Evolutionary conservation across 129 eudicot genomes (phyloP), one percentile per base, ranked within the genome.

Genomic region (Silybum marianum): DNA sequence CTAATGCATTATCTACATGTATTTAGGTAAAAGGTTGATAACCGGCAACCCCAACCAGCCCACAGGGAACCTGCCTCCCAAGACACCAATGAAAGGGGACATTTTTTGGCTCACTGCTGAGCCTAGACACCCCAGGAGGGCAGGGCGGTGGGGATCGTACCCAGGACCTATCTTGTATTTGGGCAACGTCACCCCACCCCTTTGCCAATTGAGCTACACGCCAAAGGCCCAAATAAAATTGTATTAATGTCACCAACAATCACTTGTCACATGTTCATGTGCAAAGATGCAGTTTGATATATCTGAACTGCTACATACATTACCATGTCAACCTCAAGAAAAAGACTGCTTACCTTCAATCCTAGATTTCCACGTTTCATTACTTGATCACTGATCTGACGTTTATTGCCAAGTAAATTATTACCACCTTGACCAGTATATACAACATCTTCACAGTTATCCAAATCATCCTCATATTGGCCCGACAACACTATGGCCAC

Each of bases 361-460:
- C 95, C 99, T 78, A 96, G 77, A 77, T 96, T 96, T 44, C 99
- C 99, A 48, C 90, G 89, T 70, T 36, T 4, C 97, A 96, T 74
- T 13, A 78, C 90, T 85, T 96, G 99, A 85, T 96, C 95, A 3
- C 65, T 16, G 18, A 89, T 80, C 66, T 96, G 98, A 19, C 88
- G 92, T 58, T 88, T 96, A 65, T 90, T 54, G 4, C 98, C 98
- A 51, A 86, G 88, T 76, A 96, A 82, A 76, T 96, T 81, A 46
- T 96, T 90, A 32, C 99, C 99, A 69, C 99, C 99, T 88, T 96
- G 99, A 18, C 99, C 99, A 19, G 99, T 96, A 77, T 96, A 96
- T 0, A 96, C 86, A 12, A 96, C 85, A 14, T 96, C 96, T 30
- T 88, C 94, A 16, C 86, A 88, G 65, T 96, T 93, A 83, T 96